A percentile compares a stretch with the other conserved stretches of the same genome.
phyloP scores from a whole-genome alignment of 495 filamentous ascomycete genomes.

The Rhizodiscina lignyota region DNA sequence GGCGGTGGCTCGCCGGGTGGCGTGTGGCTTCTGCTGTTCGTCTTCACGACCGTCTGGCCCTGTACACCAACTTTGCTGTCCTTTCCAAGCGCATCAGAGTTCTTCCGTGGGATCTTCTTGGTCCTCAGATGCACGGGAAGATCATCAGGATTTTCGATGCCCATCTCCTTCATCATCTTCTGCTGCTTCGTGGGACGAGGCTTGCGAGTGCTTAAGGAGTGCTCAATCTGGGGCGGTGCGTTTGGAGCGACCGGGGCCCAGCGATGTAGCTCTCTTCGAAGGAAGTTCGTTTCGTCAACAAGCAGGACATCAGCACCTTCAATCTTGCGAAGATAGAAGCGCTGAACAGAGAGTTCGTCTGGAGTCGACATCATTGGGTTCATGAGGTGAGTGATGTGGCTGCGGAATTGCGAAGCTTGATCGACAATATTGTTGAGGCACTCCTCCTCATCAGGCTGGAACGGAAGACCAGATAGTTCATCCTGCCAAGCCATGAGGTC shows the following conservation, averaged over 20 bases:
- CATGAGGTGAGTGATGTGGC: conserved; percentile 64
- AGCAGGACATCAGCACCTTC: conserved; percentile 94
- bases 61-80: no score
- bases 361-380: conserved; percentile 65
- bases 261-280: conserved; percentile 88
- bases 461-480: conserved; percentile 68
- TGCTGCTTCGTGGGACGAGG: conserved; percentile 94
- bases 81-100: neutral
- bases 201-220: conserved; percentile 87
- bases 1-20: no score
- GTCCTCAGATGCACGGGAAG: conserved; percentile 64
- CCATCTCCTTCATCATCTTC: conserved; percentile 78
- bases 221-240: conserved; percentile 64
- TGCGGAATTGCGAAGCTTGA: conserved; percentile 67
- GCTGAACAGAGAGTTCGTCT: conserved; percentile 72
- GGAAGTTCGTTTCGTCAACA: conserved; percentile 88
- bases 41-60: no score
- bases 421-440: conserved; percentile 69
- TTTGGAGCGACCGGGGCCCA: conserved; percentile 87
- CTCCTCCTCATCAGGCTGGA: conserved; percentile 91
- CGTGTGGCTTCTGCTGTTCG: no score
- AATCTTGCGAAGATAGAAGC: conserved; percentile 97
- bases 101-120: conserved; percentile 28
- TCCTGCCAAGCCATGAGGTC: conserved; percentile 77
- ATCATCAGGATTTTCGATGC: conserved; percentile 74